phyloP scores from a whole-genome alignment of 306 rosid species.

The Cucumis hystrix region DNA sequence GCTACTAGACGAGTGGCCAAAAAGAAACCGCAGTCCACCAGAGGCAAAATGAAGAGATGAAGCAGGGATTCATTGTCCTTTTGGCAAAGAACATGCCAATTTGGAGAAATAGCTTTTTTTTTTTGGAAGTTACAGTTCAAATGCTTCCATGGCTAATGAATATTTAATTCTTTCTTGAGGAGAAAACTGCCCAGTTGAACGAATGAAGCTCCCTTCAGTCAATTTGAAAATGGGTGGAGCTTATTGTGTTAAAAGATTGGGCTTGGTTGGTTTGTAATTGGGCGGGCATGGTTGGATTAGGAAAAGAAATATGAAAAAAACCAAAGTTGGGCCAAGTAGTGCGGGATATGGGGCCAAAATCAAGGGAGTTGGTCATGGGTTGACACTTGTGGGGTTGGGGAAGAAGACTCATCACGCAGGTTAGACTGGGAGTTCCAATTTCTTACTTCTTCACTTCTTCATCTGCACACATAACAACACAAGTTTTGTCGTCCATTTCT shows the following conservation, averaged over 20 bases:
- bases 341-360: not conserved
- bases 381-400: not conserved
- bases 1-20: not conserved
- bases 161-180: not conserved
- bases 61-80: not conserved
- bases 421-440: not conserved
- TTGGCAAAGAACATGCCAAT: not conserved
- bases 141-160: not conserved
- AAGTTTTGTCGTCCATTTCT: not conserved
- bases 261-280: not conserved
- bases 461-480: not conserved
- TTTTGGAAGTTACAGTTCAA: not conserved
- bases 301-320: not conserved
- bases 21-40: not conserved
- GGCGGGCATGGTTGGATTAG: not conserved
- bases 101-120: not conserved
- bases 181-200: too few species aligned
- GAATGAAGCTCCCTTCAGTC: too few species aligned
- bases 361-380: not conserved
- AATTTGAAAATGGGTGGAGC: too few species aligned
- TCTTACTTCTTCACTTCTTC: too few species aligned
- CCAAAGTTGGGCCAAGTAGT: not conserved
- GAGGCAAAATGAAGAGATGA: not conserved
- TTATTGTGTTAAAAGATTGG: not conserved
- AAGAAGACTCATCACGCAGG: not conserved